A percentile compares a stretch with the other conserved stretches of the same genome.
phyloP scores from a whole-genome alignment of 495 filamentous ascomycete genomes.

The Penicillium maclennaniae region DNA sequence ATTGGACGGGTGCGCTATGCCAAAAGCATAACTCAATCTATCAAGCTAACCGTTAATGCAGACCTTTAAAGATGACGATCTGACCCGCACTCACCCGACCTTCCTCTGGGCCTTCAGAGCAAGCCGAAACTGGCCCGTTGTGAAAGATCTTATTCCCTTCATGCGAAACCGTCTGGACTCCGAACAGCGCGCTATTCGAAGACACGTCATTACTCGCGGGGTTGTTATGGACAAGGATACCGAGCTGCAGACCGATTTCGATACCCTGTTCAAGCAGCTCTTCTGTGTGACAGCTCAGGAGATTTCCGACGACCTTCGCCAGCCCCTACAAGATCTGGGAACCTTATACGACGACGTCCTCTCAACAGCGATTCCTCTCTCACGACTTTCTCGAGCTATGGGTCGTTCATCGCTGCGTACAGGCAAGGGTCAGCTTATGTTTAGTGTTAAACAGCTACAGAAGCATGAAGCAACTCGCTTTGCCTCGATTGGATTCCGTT shows the following conservation, averaged over 20 bases:
- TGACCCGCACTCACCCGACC: slow-evolving; percentile 70
- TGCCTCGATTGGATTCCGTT: slow-evolving; percentile 70
- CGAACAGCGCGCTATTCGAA: slow-evolving; percentile 25
- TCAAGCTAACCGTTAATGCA: slow-evolving; percentile 14
- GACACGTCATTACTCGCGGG: slow-evolving; percentile 41
- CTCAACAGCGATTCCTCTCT: slow-evolving; percentile 51
- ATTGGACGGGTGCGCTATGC: slow-evolving; percentile 54
- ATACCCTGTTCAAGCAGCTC: slow-evolving; percentile 75
- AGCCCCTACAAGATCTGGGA: slow-evolving; percentile 60
- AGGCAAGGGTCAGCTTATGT: slow-evolving; percentile 73
- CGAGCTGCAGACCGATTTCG: slow-evolving; percentile 56
- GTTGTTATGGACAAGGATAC: slow-evolving; percentile 35
- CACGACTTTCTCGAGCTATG: slow-evolving; percentile 33
- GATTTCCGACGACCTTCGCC: slow-evolving; percentile 62
- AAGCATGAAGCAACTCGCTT: slow-evolving; percentile 56
- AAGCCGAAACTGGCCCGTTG: slow-evolving; percentile 66
- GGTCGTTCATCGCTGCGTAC: slow-evolving; percentile 34
- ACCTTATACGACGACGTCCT: slow-evolving; percentile 77
- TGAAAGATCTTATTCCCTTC: slow-evolving; percentile 62
- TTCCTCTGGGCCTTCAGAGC: slow-evolving; percentile 87
- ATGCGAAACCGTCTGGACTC: slow-evolving; percentile 60
- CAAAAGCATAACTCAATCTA: not conserved
- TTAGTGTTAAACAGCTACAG: slow-evolving; percentile 67
- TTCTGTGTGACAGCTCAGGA: slow-evolving; percentile 78
- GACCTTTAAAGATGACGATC: slow-evolving; percentile 67